Evolutionary conservation across 2,329 filamentous ascomycete species (phyloP).

Genomic region (Aphanocladium album): DNA sequence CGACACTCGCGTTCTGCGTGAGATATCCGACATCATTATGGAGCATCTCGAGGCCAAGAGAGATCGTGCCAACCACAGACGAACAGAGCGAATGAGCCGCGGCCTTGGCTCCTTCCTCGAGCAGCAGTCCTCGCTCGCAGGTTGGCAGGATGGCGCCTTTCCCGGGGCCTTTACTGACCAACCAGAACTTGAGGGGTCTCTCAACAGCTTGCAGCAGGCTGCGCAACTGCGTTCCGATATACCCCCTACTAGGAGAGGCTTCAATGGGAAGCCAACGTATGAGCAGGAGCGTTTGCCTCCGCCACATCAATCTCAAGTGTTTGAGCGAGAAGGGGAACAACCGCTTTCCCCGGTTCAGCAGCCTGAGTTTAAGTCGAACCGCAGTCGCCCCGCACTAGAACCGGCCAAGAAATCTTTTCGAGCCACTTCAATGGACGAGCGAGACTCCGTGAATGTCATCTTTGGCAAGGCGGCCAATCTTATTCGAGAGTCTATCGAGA

Average conservation of each 20-base stretch:
- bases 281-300: too few species aligned
- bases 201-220: slow-evolving; percentile 18
- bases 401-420: too few species aligned
- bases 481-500: slow-evolving; percentile 36
- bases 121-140: slow-evolving; percentile 24
- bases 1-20: slow-evolving; percentile 22
- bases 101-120: slow-evolving; percentile 34
- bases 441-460: too few species aligned
- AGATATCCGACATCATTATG: slow-evolving; percentile 29
- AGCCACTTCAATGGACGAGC: too few species aligned
- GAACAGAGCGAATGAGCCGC: slow-evolving; percentile 32
- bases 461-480: slow-evolving; percentile 41
- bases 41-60: slow-evolving; percentile 30
- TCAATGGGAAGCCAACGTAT: too few species aligned
- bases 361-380: too few species aligned
- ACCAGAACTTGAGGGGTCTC: slow-evolving; percentile 15
- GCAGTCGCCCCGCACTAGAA: too few species aligned
- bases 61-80: slow-evolving; percentile 21
- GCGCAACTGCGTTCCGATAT: too few species aligned
- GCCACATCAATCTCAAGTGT: too few species aligned
- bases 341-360: too few species aligned
- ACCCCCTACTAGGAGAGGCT: too few species aligned
- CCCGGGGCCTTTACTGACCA: slow-evolving; percentile 10
- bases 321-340: too few species aligned
- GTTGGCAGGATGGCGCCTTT: slow-evolving; percentile 17